Conservation (phyloP, 441 rosid species). For the Populus hybrid region DNA sequence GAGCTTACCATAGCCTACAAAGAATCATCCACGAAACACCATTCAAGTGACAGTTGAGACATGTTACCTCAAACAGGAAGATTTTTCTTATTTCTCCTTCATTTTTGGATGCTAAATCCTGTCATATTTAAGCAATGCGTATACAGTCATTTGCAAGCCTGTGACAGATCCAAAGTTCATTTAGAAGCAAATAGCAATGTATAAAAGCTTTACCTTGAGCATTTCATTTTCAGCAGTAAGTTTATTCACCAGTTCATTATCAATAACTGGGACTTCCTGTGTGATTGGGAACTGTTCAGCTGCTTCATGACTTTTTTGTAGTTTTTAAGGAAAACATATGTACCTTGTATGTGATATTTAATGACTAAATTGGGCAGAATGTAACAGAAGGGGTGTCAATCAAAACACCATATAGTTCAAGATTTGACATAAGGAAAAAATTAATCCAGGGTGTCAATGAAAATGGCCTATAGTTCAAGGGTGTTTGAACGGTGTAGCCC, state of each 20-base stretch:
- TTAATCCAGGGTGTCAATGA: neutral
- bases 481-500: neutral
- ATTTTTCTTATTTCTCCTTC: neutral
- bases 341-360: neutral
- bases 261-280: slow-evolving; percentile 38
- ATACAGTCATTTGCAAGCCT: neutral
- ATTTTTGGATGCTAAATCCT: neutral
- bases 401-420: neutral
- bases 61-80: neutral
- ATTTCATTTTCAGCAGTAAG: slow-evolving; percentile 77
- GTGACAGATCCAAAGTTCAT: slow-evolving; percentile 1
- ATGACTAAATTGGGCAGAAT: neutral
- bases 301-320: slow-evolving; percentile 11
- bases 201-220: slow-evolving; percentile 54
- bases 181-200: slow-evolving; percentile 15
- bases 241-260: slow-evolving; percentile 52
- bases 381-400: neutral
- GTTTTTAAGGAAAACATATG: neutral
- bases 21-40: slow-evolving; percentile 10
- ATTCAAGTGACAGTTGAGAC: neutral
- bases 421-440: neutral
- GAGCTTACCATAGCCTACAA: slow-evolving; percentile 68
- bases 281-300: slow-evolving; percentile 35
- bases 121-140: neutral
- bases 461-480: neutral